Conservation (phyloP, 345 rosid genomes). For the Limnanthes douglasii region DNA sequence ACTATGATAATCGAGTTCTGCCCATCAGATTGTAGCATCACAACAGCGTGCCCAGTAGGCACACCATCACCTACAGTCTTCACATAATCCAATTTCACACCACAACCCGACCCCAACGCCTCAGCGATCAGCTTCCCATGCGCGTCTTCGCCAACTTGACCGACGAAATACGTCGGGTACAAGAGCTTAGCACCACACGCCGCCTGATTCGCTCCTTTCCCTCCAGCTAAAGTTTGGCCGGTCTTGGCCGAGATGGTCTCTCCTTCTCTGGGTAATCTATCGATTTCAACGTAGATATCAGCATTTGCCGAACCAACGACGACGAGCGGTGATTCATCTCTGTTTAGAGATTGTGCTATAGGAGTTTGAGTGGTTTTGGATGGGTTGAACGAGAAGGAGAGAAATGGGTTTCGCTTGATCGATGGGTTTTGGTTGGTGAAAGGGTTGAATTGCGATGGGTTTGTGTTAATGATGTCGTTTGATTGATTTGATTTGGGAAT, state of each 20-base stretch:
- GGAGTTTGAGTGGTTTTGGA: no score
- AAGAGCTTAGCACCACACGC: constrained; percentile 65
- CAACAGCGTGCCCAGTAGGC: constrained; percentile 96
- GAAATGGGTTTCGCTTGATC: no score
- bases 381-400: no score
- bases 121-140: constrained; percentile 54
- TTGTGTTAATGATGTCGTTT: no score
- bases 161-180: constrained; percentile 70
- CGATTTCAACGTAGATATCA: constrained; percentile 77
- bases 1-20: constrained; percentile 89
- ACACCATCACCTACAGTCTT: constrained; percentile 20
- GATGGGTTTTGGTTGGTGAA: no score
- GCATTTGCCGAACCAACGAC: constrained; percentile 92
- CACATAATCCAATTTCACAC: constrained; percentile 47
- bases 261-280: constrained; percentile 56
- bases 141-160: constrained; percentile 76
- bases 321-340: constrained; percentile 62
- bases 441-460: no score
- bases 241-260: constrained; percentile 75
- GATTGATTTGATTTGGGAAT: no score
- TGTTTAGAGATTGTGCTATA: no score
- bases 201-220: constrained; percentile 95
- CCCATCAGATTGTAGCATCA: constrained; percentile 82
- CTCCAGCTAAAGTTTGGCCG: constrained; percentile 77
- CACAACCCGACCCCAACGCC: constrained; percentile 39